Conservation (phyloP, 1,284 basidiomycete species). For the Meira nashicola region DNA sequence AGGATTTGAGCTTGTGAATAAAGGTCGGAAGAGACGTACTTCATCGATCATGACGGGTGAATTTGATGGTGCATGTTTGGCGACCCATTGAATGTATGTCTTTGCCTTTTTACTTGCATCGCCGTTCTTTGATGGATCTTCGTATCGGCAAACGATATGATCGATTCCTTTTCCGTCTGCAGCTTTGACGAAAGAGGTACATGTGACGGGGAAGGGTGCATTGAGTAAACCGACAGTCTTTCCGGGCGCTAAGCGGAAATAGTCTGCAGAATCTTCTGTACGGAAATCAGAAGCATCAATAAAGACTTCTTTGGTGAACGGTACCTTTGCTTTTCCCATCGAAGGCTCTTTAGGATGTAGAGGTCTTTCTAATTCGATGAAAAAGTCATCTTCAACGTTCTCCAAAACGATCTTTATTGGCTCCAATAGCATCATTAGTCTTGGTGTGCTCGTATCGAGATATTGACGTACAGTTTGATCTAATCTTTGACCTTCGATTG, state of each 20-base stretch:
- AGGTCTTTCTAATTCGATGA: constrained; percentile 79
- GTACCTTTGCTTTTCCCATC: constrained; percentile 75
- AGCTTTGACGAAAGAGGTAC: constrained; percentile 68
- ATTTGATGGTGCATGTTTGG: constrained; percentile 70
- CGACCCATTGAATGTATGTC: constrained; percentile 97
- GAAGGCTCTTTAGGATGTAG: constrained; percentile 89
- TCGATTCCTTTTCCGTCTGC: constrained; percentile 66
- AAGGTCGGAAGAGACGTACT: constrained; percentile 81
- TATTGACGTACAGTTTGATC: constrained; percentile 84
- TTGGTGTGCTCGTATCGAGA: constrained; percentile 80
- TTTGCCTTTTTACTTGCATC: constrained; percentile 71
- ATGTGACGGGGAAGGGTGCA: constrained; percentile 91
- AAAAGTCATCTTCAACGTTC: constrained; percentile 82
- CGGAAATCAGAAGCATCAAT: constrained; percentile 95
- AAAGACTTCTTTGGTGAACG: constrained; percentile 83
- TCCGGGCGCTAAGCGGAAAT: constrained; percentile 93
- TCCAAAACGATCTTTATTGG: constrained; percentile 81
- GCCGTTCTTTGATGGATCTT: constrained; percentile 54
- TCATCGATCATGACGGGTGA: constrained; percentile 79
- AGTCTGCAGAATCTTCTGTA: constrained; percentile 82
- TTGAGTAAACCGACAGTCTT: constrained; percentile 96
- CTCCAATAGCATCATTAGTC: constrained; percentile 85
- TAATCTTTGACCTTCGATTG: constrained; percentile 81
- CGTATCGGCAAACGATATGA: constrained; percentile 70
- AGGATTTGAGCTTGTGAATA: constrained; percentile 93